Evolutionary conservation across 495 filamentous ascomycete species (phyloP), one percentile per base, ranked within the genome.

Genomic region (Penicillium odoratum): DNA sequence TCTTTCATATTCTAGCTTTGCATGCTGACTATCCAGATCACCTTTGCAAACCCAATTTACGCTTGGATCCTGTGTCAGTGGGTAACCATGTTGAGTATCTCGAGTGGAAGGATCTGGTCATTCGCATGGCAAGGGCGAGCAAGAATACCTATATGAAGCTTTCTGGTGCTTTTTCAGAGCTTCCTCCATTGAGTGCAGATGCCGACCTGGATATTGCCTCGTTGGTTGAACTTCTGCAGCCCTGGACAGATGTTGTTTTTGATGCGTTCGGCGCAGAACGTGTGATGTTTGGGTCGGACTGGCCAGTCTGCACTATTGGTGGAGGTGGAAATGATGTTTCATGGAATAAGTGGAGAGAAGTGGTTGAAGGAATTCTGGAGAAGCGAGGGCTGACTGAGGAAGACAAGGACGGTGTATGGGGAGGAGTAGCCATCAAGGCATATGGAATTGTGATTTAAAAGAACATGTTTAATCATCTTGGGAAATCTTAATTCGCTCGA

Each of bases 201-300:
- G 7, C 72, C 64, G 45, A 69, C 38, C 45, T 71, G 3, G 65
- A 80, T 55, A 73, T 81, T 11, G 64, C 75, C 25, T 59, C 58
- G 13, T 58, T 86, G 8, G 65, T 79, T 3, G 64, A 74, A 13
- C 53, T 59, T 25, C 57, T 88, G 4, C 71, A 71, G 49, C 86
- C 85, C 1, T 94, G 89, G 86, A 76, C 92, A 1, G 79, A 83
- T 46, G 81, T 83, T 5, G 69, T 90, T 0, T 75, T 93, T 38
- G 82, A 84, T 18, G 76, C 80, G 3, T 96, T 96, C 68, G 83
- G 86, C 7, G 71, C 87, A 1, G 67, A 75, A n/a, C 75, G 90
- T 48, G 79, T 92, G 54, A 92, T 97, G 86, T 97, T 92, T 69
- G 92, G 87, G 5, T 91, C 86, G 48, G 91, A 96, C 67, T 97